Base-by-base conservation (phyloP, 352 stramenopile genomes). In the Pythium brassicae region DNA sequence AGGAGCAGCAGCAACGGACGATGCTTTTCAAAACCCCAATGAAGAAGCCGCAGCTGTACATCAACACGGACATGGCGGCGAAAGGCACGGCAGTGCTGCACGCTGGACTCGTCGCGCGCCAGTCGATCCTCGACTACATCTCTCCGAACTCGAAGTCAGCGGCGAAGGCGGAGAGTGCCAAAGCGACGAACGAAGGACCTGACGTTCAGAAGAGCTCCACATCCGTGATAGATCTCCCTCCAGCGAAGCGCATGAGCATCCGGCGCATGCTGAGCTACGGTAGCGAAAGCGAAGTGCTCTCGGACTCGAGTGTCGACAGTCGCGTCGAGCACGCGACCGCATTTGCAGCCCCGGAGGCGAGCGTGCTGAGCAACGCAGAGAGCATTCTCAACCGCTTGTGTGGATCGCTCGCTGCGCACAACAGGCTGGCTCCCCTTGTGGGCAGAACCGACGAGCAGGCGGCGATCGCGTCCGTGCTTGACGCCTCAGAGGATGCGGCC, bases 371-470 rank as follows among this genome's bases (percentile, higher is more conserved):
- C 14, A 55, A 72, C 55, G 15, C 56, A 1, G 43, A 61, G 26
- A 4, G 53, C 8, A 61, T 75, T 9, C 43, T 85, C 15, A 55
- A 72, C 50, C 69, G 70, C 7, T 56, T 80, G 26, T 71, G 60
- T 42, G 59, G 68, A 2, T 50, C 56, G 19, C 2, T 59, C 59
- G 2, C 67, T 61, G 34, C 66, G 42, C 14, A 12, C 68, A 50
- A 27, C 52, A 20, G 3, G 43, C 29, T 11, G 51, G n/a, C 23
- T n/a, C 26, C 19, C 42, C 35, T 87, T 57, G 71, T 87, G 1
- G 79, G 76, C 2, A 65, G 79, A 46, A 44, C 52, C 0, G 45
- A 69, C 4, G 70, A 89, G 55, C 71, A 74, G 19, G 54, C 72
- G 4, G 52, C 65, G 23, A 65, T 89, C 52, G 61, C 62, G 27